Conservation (phyloP, 768 basidiomycete species). For the Lentinula aciculospora region DNA sequence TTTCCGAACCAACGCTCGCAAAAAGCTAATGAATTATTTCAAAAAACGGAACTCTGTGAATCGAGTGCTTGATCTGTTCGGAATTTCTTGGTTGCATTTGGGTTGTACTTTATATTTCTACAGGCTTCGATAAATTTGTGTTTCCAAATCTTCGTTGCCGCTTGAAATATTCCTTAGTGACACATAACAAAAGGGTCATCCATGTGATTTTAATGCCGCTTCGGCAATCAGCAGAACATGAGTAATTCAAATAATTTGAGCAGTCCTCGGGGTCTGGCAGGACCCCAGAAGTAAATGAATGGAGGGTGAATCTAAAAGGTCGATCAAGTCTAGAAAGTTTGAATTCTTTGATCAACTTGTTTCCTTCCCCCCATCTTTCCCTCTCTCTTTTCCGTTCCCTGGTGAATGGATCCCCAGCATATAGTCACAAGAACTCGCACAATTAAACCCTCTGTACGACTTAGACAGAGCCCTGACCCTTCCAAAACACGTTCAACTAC, state of each 20-base stretch:
- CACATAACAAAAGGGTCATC: constrained; percentile 8
- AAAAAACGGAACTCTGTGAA: too few relatives aligned
- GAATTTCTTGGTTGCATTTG: too few relatives aligned
- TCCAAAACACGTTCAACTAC: constrained; percentile 24
- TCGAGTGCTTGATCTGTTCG: too few relatives aligned
- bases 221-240: constrained; percentile 7
- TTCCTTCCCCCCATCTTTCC: constrained; percentile 22
- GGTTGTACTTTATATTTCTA: too few relatives aligned
- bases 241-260: constrained; percentile 2
- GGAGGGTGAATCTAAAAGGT: not conserved
- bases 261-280: constrained; percentile 6
- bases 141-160: too few relatives aligned
- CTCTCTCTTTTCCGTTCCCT: constrained; percentile 17
- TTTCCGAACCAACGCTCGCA: too few relatives aligned
- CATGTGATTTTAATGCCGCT: not conserved
- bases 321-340: constrained; percentile 1
- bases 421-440: constrained; percentile 11
- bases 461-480: constrained; percentile 38
- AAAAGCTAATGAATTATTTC: too few relatives aligned
- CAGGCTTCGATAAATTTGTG: too few relatives aligned
- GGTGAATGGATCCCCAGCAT: constrained; percentile 5
- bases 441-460: constrained; percentile 46
- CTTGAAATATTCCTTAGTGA: constrained; percentile 4
- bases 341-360: constrained; percentile 7
- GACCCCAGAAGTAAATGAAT: constrained; percentile 7